Base-by-base conservation (phyloP, 192 early-diverging fungal genomes). In the Coemansia sp. region DNA sequence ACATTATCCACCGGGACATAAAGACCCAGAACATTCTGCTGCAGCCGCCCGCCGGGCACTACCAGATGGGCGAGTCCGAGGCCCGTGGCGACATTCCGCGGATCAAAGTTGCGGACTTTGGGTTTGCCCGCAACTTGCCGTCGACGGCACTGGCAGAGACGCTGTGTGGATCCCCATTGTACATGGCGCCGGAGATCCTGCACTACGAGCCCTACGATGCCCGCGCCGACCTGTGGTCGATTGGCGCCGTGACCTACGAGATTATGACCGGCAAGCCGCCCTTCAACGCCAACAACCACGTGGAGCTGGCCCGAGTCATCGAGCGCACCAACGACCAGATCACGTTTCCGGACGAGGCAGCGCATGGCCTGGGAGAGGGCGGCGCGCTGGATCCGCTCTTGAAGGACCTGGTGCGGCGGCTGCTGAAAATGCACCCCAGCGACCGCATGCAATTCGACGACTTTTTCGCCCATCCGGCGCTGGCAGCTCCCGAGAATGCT, bases 101-200 rank as follows among this genome's bases (percentile, higher is more conserved):
- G 21, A 75, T 99, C 11, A 96, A 98, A 58, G 83, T 99, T 11
- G 97, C 93, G 8, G 97, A 99, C 67, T 99, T 99, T 76, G 97
- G 97, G 10, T 99, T 99, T 80, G 95, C 97, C 2, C 83, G 97
- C 16, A 87, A 87, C 11, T 71, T 99, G 30, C 89, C 87, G 16
- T 80, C 81, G 11, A 82, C 88, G 5, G 88, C 87, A n/a, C 67
- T 99, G 51, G 95, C 94, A 0, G 90, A 93, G 37, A 98, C 95
- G 1, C 80, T 99, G 23, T 99, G 97, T 54, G 97, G 97, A 1
- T 95, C 92, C 11, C 96, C 96, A 6, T 81, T 98, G 11, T 97
- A 96, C 66, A 96, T 96, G 93, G 90, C 87, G 1, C 91, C 91
- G 1, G 91, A 93, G 58, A 91, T 93, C 30, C 66, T 93, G 21